phyloP scores from a whole-genome alignment of 805 yeast genomes.

The Teunomyces aglyptinius region DNA sequence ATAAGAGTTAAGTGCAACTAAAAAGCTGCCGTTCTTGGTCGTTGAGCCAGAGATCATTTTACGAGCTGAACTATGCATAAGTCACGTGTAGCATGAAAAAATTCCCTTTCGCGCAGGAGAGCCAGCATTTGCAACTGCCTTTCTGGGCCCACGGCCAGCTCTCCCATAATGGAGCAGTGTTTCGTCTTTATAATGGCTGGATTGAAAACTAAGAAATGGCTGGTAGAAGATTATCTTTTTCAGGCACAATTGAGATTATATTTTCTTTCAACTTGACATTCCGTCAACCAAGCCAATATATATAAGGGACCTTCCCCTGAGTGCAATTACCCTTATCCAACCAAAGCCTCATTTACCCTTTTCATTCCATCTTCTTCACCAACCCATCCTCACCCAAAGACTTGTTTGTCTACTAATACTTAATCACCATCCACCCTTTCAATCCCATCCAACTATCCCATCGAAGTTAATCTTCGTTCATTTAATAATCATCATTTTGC shows the following conservation, averaged over 20 bases:
- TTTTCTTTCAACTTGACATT: background rate
- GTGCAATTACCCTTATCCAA: background rate
- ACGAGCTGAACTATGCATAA: slow-evolving; percentile 4
- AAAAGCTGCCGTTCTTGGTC: background rate
- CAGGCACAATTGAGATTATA: background rate
- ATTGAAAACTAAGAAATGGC: background rate
- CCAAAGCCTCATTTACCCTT: background rate
- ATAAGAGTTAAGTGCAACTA: background rate
- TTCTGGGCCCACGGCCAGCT: slow-evolving; percentile 1
- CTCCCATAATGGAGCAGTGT: background rate
- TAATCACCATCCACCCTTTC: background rate
- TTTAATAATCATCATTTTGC: background rate
- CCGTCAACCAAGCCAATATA: background rate
- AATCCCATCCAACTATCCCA: background rate
- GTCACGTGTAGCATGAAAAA: slow-evolving; percentile 5
- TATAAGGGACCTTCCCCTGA: background rate
- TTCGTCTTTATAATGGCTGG: slow-evolving; percentile 1
- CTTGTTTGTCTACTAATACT: background rate
- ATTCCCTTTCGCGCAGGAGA: background rate
- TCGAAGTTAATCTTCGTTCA: background rate
- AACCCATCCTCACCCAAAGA: background rate
- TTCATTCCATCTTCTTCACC: background rate
- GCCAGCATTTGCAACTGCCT: slow-evolving; percentile 4
- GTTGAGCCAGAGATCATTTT: background rate
- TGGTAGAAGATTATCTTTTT: background rate